Percentiles rank a stretch among this genome's conserved stretches.
Conservation (phyloP, 1,284 basidiomycete species). For the Ceraceosorus bombacis region DNA sequence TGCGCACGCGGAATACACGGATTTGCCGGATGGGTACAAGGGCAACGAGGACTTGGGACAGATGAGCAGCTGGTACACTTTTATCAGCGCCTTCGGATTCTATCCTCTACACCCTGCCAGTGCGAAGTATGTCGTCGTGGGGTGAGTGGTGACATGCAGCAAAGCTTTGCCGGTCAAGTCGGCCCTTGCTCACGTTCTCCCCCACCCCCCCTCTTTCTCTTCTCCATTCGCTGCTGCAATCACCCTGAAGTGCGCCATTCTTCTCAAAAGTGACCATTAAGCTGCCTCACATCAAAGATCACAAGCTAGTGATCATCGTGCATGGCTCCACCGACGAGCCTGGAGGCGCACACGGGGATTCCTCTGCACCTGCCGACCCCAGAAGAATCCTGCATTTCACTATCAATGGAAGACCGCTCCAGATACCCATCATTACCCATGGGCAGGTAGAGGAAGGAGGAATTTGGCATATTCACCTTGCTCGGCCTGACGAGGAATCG, state of each 20-base stretch:
- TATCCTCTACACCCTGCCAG: constrained; percentile 65
- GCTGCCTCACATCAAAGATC: neutral
- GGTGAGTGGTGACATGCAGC: constrained; percentile 51
- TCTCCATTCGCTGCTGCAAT: too few species aligned
- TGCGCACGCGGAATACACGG: constrained; percentile 61
- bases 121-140: constrained; percentile 56
- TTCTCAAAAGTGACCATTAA: neutral
- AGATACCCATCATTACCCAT: neutral
- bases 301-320: neutral
- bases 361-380: neutral
- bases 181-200: too few species aligned
- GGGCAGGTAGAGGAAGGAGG: neutral
- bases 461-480: neutral
- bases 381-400: neutral
- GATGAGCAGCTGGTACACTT: constrained; percentile 80
- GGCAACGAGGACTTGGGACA: constrained; percentile 85
- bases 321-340: neutral
- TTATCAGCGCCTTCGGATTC: constrained; percentile 66
- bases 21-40: constrained; percentile 60
- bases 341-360: neutral
- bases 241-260: neutral
- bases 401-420: neutral
- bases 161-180: too few species aligned
- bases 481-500: neutral
- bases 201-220: too few species aligned